These are phyloP conservation scores for Aspergillus fischeri DNA, from an alignment of 2,329 filamentous ascomycete genomes.

Conservation along the genomic window DNA sequence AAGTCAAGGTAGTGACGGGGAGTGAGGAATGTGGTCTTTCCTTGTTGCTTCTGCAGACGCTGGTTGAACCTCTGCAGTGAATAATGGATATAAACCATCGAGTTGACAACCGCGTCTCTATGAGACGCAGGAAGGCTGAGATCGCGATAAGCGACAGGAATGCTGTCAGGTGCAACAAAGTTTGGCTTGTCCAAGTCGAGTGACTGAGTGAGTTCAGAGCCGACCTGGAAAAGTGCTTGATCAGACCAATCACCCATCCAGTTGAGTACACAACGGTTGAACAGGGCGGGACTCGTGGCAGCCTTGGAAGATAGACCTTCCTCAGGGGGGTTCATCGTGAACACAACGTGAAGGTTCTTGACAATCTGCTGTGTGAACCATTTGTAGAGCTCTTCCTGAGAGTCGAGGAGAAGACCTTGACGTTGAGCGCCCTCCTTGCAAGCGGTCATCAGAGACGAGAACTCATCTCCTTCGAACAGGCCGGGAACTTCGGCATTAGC, in stretches of 20 bases:
- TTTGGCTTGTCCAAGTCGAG: slow-evolving; percentile 87
- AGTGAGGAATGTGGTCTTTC: slow-evolving; percentile 86
- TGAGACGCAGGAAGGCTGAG: slow-evolving; percentile 82
- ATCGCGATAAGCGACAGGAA: slow-evolving; percentile 87
- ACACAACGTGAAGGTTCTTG: slow-evolving; percentile 97
- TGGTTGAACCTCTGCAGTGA: slow-evolving; percentile 86
- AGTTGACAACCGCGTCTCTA: slow-evolving; percentile 88
- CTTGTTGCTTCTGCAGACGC: slow-evolving; percentile 85
- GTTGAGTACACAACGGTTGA: slow-evolving; percentile 99
- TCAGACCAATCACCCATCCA: slow-evolving; percentile 99
- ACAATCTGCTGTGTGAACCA: slow-evolving; percentile 99
- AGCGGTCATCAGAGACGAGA: slow-evolving; percentile 96
- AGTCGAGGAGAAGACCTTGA: slow-evolving; percentile 91
- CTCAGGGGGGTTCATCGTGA: slow-evolving; percentile 99
- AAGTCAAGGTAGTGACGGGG: slow-evolving; percentile 97
- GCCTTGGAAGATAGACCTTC: slow-evolving; percentile 93
- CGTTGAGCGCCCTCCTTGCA: slow-evolving; percentile 98
- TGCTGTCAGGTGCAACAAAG: slow-evolving; percentile 81
- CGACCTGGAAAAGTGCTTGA: slow-evolving; percentile 96
- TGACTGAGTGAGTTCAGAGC: slow-evolving; percentile 90
- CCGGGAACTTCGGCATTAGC: slow-evolving; percentile 99
- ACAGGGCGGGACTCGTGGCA: slow-evolving; percentile 92
- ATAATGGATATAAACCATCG: slow-evolving; percentile 98
- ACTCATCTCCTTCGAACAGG: slow-evolving; percentile 98
- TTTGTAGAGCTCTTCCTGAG: slow-evolving; percentile 98